Evolutionary conservation across 306 rosid genomes (phyloP), one percentile per base, ranked within the genome.

Genomic region (Mimosa bimucronata): DNA sequence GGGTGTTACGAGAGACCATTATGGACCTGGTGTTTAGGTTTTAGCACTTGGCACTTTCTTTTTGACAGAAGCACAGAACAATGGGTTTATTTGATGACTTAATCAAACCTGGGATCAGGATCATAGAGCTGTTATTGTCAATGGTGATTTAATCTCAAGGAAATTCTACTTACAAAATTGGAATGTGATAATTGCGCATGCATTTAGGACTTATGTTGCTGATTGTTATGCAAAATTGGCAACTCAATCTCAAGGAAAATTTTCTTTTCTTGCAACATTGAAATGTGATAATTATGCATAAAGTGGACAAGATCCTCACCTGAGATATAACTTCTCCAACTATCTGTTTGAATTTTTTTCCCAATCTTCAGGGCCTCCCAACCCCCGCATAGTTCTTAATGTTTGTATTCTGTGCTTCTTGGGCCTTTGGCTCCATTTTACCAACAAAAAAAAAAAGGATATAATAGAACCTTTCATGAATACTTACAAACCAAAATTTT

Each of bases 401-500:
- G 13, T 21, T 57, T 9, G 64, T 23, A 8, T 23, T 57, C 23
- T 23, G 15, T 21, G 29, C 13, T 57, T 57, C 1, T 57, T 57
- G 30, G 64, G 64, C 30, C 30, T 21, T 1, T 23, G 64, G 64
- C 64, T 9, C 30, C 14, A 21, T 21, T 23, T 55, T 21, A 50
- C 23, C 53, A 3, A 15, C 0, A 18, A 19, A 3, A 53, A 52
- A 8, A 75, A 44, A 37, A 4, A 46, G n/a, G n/a, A n/a, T n/a
- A n/a, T n/a, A n/a, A 50, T 60, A 76, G 31, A 50, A 58, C 26
- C 31, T 81, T 61, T 78, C n/a, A 37, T 19, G 50, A 13, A 69
- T 48, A 68, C 34, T 45, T 65, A 14, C 55, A 71, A 74, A 64
- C 37, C 58, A 28, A 52, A n/a, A n/a, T 52, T 48, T 52, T 11